A percentile compares a stretch with the other conserved stretches of the same genome.
Conservation (phyloP, 2,329 filamentous ascomycete species). For the Aphanoascus verrucosus region DNA sequence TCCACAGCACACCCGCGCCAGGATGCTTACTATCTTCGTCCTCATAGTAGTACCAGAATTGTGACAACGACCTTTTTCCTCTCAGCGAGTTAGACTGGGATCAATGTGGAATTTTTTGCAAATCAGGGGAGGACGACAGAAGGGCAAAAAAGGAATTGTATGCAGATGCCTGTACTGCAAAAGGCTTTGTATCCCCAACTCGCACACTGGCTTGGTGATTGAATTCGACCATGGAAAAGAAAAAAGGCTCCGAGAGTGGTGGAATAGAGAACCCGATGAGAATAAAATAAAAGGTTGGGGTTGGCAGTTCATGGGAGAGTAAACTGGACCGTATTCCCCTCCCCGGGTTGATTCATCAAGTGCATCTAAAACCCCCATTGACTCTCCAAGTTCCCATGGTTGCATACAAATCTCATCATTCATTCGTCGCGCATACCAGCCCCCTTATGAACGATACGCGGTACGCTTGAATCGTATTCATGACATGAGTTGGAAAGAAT, state of each 20-base stretch:
- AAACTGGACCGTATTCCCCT: too few species aligned
- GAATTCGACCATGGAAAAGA: conserved; percentile 6
- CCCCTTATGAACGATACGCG: not conserved
- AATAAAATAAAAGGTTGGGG: not conserved
- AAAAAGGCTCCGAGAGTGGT: conserved; percentile 2
- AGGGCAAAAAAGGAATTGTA: not conserved
- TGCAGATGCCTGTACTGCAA: too few species aligned
- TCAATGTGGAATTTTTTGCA: not conserved
- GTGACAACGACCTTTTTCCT: not conserved
- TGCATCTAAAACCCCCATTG: conserved; percentile 1
- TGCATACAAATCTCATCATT: conserved; percentile 9
- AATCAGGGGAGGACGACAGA: not conserved
- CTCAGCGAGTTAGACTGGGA: not conserved
- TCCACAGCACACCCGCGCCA: not conserved
- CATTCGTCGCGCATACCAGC: not conserved
- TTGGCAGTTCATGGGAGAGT: too few species aligned
- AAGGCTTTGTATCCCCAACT: conserved; percentile 3
- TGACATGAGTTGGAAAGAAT: not conserved
- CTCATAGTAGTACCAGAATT: not conserved
- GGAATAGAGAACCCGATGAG: not conserved
- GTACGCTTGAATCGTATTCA: not conserved
- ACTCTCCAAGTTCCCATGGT: not conserved
- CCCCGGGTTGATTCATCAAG: conserved; percentile 6
- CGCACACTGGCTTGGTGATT: conserved; percentile 1
- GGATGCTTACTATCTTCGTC: not conserved